Evolutionary conservation across 2,329 filamentous ascomycete genomes (phyloP).

Genomic region (Sporothrix curviconia): DNA sequence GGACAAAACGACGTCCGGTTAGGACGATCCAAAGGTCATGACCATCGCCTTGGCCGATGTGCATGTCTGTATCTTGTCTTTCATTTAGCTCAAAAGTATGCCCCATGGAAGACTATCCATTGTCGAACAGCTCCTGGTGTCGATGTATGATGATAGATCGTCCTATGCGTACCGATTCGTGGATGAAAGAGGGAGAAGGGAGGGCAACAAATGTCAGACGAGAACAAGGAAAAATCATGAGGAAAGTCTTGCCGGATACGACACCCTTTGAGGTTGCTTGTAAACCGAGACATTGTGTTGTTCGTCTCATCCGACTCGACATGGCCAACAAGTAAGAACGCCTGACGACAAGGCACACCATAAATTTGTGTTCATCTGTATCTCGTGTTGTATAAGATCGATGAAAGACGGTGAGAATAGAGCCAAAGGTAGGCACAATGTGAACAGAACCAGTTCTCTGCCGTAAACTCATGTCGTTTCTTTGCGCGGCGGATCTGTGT

Average conservation of each 20-base stretch:
- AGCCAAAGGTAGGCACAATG: background rate
- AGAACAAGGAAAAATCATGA: too few species aligned
- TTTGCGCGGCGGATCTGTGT: background rate
- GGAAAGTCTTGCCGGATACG: background rate
- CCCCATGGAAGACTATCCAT: background rate
- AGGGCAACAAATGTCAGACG: background rate
- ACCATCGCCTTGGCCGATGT: background rate
- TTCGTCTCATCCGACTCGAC: too few species aligned
- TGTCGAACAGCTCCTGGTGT: background rate
- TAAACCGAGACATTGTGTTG: too few species aligned
- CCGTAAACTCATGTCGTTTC: background rate
- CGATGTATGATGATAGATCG: background rate
- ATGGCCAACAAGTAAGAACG: too few species aligned
- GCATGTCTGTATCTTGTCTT: background rate
- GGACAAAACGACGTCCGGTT: background rate
- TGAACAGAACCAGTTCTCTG: background rate
- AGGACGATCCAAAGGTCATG: background rate
- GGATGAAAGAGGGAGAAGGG: background rate
- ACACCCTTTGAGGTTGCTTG: too few species aligned
- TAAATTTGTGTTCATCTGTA: too few species aligned
- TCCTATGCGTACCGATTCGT: background rate
- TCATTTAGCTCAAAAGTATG: background rate
- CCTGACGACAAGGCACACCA: too few species aligned
- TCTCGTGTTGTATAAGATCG: too few species aligned
- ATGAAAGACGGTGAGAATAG: too few species aligned